A percentile compares a stretch with the other conserved stretches of the same genome.
These are phyloP conservation scores for Solanum pimpinellifolium DNA, from an alignment of 257 asterid species.

Conservation along the genomic window DNA sequence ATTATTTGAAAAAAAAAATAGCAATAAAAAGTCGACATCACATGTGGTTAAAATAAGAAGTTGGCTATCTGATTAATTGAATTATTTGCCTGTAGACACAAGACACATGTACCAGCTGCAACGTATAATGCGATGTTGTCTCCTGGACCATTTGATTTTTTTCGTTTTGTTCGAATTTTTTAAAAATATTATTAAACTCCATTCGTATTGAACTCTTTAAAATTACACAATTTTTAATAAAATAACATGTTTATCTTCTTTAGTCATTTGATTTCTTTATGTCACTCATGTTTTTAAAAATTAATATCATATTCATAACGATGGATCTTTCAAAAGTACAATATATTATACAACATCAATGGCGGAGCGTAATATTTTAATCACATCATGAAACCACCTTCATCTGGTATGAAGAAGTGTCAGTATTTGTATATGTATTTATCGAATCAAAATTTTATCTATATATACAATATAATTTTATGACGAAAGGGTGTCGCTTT, in stretches of 20 bases:
- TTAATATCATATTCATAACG: background rate
- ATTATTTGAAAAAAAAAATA: no score
- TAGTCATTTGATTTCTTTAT: background rate
- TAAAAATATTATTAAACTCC: rapidly evolving
- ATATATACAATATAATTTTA: no score
- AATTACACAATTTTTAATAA: background rate
- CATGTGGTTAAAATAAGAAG: background rate
- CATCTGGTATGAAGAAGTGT: no score
- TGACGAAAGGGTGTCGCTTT: no score
- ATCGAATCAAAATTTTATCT: no score
- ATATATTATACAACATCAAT: background rate
- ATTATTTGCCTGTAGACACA: background rate
- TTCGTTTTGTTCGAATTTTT: rapidly evolving
- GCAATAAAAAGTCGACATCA: background rate
- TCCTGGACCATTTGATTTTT: background rate
- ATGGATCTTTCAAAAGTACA: background rate
- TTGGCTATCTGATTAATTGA: background rate
- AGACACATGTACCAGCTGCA: background rate
- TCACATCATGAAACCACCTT: no score
- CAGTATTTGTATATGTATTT: no score
- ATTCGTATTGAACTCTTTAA: rapidly evolving
- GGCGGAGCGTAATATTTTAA: no score
- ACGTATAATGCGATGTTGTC: background rate
- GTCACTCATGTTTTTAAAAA: background rate
- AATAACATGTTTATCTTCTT: background rate